Evolutionary conservation across 768 basidiomycete species (phyloP).

Genomic region (Termitomyces sp.): DNA sequence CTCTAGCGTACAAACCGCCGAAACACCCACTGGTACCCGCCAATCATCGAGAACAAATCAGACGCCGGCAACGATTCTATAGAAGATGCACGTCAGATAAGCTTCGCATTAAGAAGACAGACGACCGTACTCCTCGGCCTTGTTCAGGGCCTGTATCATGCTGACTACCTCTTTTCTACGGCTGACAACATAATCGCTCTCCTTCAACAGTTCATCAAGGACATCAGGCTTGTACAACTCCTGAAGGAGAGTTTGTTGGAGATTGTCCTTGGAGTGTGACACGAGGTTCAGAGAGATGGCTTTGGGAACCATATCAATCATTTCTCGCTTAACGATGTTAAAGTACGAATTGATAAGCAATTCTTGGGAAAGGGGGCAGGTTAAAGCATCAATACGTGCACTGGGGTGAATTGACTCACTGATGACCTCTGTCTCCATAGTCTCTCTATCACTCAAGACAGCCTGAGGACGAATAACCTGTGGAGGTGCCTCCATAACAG

Average conservation of each 20-base stretch:
- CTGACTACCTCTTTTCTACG: constrained; percentile 91
- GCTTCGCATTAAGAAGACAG: constrained; percentile 2
- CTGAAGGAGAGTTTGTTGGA: constrained; percentile 91
- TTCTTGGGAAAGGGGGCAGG: constrained; percentile 43
- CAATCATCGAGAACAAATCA: constrained; percentile 20
- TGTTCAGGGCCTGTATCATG: constrained; percentile 93
- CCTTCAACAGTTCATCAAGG: constrained; percentile 91
- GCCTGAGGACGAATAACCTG: constrained; percentile 85
- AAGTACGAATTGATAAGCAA: constrained; percentile 95
- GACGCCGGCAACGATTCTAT: constrained; percentile 64
- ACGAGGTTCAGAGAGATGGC: constrained; percentile 91
- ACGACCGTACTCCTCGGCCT: constrained; percentile 89
- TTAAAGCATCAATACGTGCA: not conserved
- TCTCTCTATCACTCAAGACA: constrained; percentile 90
- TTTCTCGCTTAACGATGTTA: constrained; percentile 98
- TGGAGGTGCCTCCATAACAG: constrained; percentile 70
- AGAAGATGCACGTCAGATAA: constrained; percentile 4
- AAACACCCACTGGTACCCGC: not conserved
- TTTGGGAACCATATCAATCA: constrained; percentile 99
- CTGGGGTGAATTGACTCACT: constrained; percentile 43
- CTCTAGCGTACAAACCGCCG: constrained; percentile 12
- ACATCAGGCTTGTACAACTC: constrained; percentile 98
- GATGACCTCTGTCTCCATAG: constrained; percentile 99
- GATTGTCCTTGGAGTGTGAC: constrained; percentile 87
- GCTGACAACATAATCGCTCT: constrained; percentile 84